Base-by-base conservation (phyloP, 768 basidiomycete genomes). In the Podaxis sp. region DNA sequence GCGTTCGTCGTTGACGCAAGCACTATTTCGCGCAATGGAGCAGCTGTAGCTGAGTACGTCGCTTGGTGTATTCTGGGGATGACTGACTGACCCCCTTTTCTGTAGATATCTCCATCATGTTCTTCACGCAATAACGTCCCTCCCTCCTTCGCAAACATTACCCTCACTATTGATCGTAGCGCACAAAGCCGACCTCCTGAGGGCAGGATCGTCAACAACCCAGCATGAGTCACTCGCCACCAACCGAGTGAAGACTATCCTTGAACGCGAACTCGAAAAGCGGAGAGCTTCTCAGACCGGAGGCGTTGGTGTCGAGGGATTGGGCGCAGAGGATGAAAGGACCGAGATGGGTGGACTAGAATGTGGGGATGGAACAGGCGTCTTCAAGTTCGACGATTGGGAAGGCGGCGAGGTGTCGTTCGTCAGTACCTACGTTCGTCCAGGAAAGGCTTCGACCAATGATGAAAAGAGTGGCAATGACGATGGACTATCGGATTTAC, bases 221-320 rank as follows among this genome's bases (percentile, higher is more conserved):
- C 61, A 56, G 51, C 44, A 56, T 3, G 59, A 59, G n/a, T 26
- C 54, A 17, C 81, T 88, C 9, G 91, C 88, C 7, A 77, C 89
- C 38, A 85, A 80, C 53, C 85, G 93, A 28, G 90, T 93, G 13
- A 87, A 85, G 57, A 85, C 85, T 5, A 84, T 95, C 63, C 84
- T 95, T 51, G 93, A 94, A 68, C 87, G 93, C 52, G 93, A 95
- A 70, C 82, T 95, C 4, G 90, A 93, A 70, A 93, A 91, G 72
- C 84, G 93, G 44, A 79, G 87, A 55, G 76, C 72, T 1, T 83
- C 88, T 2, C 87, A 90, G 66, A 80, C 79, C 7, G 85, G 82
- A 11, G 87, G 87, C 11, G 82, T 94, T 12, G 85, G 83, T 3
- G 77, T 94, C 6, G 93, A 93, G 71, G 85, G 87, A 40, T 74